phyloP scores from a whole-genome alignment of 129 eudicot species.

The Artemisia argyi region DNA sequence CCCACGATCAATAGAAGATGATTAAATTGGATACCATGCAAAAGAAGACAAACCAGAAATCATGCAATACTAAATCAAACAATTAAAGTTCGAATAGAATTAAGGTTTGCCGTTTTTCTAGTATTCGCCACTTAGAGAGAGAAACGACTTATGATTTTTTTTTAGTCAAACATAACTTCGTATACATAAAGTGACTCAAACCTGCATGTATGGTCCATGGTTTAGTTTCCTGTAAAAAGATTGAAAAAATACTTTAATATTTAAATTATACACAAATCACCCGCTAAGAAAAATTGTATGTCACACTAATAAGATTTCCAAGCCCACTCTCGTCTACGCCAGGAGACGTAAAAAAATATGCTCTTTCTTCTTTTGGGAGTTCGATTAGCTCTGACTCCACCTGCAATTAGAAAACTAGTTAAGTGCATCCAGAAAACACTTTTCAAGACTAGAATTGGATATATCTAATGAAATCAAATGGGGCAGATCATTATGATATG shows the following conservation, averaged over 20 bases:
- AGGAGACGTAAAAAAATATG: conserved; percentile 77
- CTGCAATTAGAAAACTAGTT: conserved; percentile 36
- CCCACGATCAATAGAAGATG: too few species aligned
- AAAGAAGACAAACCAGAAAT: too few species aligned
- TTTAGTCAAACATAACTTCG: background rate
- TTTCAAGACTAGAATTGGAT: too few species aligned
- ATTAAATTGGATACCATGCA: too few species aligned
- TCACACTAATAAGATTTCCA: conserved; percentile 91
- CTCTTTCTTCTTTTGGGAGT: conserved; percentile 88
- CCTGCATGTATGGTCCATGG: conserved; percentile 99
- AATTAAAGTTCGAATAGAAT: too few species aligned
- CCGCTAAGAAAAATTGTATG: conserved; percentile 39
- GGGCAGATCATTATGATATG: too few species aligned
- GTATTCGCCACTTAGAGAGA: too few species aligned
- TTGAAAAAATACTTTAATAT: conserved; percentile 1
- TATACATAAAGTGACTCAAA: conserved; percentile 12
- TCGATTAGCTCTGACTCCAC: conserved; percentile 95
- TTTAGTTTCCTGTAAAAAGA: conserved; percentile 70
- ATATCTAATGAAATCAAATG: too few species aligned
- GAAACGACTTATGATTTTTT: too few species aligned
- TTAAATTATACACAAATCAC: conserved; percentile 11
- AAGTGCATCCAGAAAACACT: conserved; percentile 18
- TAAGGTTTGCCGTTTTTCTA: too few species aligned
- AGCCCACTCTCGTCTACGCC: conserved; percentile 94
- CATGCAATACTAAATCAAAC: too few species aligned